Evolutionary conservation across 1,139 yeast genomes (phyloP), one percentile per base, ranked within the genome.

Genomic region (Candida pseudocylindracea): DNA sequence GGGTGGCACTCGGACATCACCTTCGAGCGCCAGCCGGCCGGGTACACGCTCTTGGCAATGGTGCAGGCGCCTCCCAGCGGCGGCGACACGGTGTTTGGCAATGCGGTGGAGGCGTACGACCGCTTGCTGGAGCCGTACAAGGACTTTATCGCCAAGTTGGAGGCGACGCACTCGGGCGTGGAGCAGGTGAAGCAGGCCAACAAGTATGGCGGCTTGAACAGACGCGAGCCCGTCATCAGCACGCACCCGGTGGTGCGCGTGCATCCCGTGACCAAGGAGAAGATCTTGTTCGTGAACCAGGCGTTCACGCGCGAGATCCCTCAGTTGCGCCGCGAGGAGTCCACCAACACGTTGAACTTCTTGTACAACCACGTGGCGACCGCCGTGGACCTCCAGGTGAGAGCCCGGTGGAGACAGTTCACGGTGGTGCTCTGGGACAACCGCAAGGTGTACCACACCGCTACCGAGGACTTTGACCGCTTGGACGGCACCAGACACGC

Each of bases 191-290:
- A 31, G 29, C 29, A 27, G 15, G 26, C 26, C 10, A 13, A 11
- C 27, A 28, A 29, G 29, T 27, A 27, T 8, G 20, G 20, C 6
- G 20, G 20, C 20, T 15, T 15, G 20, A 15, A 15, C 20, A 4
- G 12, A 2, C 29, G 29, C 3, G 32, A 27, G 27, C 7, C 11
- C 5, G n/a, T 31, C 10, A 15, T 15, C n/a, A 27, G 29, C 25
- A 27, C 13, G 20, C 32, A 31, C 26, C 32, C 32, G 10, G 20
- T 31, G n/a, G 32, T 31, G 10, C 27, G 32, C 13, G 29, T 27
- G 10, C 32, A 31, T 15, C 32, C 32, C 10, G 32, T 31, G n/a
- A 31, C 32, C 8, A 20, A 20, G 10, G 32, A 31, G 12, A 31
- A 31, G 10, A 12, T 15, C 29, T 31, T 31, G 26, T 31, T 13